These are phyloP conservation scores for Houttuynia cordata DNA, from an alignment of 164 flowering plant species.

Conservation along the genomic window DNA sequence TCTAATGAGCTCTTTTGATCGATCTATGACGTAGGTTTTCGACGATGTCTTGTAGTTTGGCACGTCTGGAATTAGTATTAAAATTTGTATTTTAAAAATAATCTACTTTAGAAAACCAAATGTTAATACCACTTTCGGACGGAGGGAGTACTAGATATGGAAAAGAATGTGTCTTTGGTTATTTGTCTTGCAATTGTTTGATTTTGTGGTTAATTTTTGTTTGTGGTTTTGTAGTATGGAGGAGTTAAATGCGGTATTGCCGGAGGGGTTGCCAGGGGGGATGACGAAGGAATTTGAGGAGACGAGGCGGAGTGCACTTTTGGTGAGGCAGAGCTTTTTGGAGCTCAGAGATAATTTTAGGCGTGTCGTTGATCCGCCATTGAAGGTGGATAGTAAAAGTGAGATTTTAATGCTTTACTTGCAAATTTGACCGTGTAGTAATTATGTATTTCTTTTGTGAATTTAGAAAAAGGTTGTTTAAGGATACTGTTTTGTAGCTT, in stretches of 20 bases:
- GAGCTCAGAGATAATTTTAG: constrained; percentile 73
- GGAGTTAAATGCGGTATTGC: constrained; percentile 33
- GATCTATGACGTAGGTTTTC: background rate
- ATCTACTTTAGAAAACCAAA: too few relatives aligned
- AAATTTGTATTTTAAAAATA: too few relatives aligned
- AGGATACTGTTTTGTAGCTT: too few relatives aligned
- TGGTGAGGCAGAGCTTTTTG: constrained; percentile 58
- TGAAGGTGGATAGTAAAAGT: constrained; percentile 30
- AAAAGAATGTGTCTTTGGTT: too few relatives aligned
- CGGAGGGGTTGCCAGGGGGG: constrained; percentile 56
- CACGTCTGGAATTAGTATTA: too few relatives aligned
- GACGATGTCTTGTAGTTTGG: too few relatives aligned
- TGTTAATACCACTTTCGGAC: too few relatives aligned
- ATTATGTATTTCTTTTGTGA: too few relatives aligned
- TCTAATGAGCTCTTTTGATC: background rate
- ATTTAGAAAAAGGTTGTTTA: too few relatives aligned
- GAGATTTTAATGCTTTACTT: constrained; percentile 1
- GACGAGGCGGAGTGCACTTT: constrained; percentile 40
- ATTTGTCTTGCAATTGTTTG: too few relatives aligned
- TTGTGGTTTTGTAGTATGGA: constrained; percentile 9
- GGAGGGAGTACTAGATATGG: too few relatives aligned
- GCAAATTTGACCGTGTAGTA: too few relatives aligned
- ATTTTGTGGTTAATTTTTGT: background rate
- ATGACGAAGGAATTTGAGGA: constrained; percentile 65
- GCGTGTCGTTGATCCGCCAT: constrained; percentile 65